Conservation (phyloP, 805 yeast genomes). For the Debaryomyces hansenii region DNA sequence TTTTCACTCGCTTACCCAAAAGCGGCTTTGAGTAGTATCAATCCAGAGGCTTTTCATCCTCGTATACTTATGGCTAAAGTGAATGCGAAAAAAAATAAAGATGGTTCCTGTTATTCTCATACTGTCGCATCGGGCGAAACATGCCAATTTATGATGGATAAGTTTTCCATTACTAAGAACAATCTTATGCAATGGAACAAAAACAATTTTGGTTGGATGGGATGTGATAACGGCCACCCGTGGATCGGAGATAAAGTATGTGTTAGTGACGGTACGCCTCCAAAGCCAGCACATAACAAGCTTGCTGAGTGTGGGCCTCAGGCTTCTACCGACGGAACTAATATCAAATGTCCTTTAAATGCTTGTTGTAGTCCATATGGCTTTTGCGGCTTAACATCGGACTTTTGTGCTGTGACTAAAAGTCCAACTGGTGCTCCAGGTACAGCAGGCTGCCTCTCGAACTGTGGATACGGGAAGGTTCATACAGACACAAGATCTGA, state of each 20-base stretch:
- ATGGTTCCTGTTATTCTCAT: constrained; percentile 16
- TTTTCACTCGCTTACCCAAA: too few relatives aligned
- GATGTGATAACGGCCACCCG: constrained; percentile 9
- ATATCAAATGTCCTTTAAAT: constrained; percentile 15
- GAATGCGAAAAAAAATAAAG: constrained; percentile 3
- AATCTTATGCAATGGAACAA: constrained; percentile 10
- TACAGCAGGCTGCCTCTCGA: constrained; percentile 14
- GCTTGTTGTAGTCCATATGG: constrained; percentile 16
- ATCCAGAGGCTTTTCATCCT: too few relatives aligned
- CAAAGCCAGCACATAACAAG: constrained; percentile 12
- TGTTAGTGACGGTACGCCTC: constrained; percentile 16
- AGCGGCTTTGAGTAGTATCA: too few relatives aligned
- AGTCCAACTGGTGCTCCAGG: constrained; percentile 16
- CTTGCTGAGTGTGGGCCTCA: constrained; percentile 19
- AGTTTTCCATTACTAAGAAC: constrained; percentile 7
- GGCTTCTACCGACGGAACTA: constrained; percentile 15
- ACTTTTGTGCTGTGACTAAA: constrained; percentile 9
- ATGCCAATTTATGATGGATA: constrained; percentile 8
- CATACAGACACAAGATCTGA: constrained; percentile 10
- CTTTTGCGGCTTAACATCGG: constrained; percentile 15
- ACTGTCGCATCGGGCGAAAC: constrained; percentile 12
- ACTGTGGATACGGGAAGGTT: constrained; percentile 18
- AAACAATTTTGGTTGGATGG: constrained; percentile 15
- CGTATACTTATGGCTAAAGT: not conserved
- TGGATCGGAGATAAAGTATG: constrained; percentile 10